These are phyloP conservation scores for Anthracocystis setariae DNA, from an alignment of 1,284 basidiomycete species.

Conservation along the genomic window DNA sequence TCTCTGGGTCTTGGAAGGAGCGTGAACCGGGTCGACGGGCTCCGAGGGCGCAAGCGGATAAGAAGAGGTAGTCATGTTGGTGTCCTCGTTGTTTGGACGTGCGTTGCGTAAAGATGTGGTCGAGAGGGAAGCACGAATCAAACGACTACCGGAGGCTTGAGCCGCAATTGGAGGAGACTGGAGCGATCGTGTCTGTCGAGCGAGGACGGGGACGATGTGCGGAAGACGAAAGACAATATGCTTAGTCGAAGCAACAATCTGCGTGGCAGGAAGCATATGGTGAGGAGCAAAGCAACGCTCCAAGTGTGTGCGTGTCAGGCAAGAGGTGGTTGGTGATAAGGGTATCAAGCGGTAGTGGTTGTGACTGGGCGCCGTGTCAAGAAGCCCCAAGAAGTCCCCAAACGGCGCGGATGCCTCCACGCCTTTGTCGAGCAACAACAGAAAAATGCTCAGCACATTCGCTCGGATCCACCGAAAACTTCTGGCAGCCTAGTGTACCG, in stretches of 20 bases:
- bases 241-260: constrained; percentile 12
- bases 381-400: background rate
- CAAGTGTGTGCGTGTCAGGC: background rate
- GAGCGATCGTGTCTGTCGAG: background rate
- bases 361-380: background rate
- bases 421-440: background rate
- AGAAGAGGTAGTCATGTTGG: constrained; percentile 29
- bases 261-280: constrained; percentile 23
- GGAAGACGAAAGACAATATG: constrained; percentile 6
- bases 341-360: background rate
- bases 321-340: background rate
- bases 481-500: background rate
- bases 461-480: background rate
- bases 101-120: constrained; percentile 5
- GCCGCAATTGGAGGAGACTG: background rate
- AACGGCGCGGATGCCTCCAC: background rate
- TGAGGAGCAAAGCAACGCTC: constrained; percentile 4
- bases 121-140: constrained; percentile 12
- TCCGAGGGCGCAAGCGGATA: constrained; percentile 36
- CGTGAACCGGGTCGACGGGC: constrained; percentile 37
- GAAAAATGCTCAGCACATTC: background rate
- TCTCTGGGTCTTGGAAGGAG: constrained; percentile 37
- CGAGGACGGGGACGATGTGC: constrained; percentile 4
- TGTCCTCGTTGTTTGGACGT: constrained; percentile 2
- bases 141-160: background rate